Evolutionary conservation across 2,329 filamentous ascomycete species (phyloP), one percentile per base, ranked within the genome.

Genomic region (Fusarium lyarnte): DNA sequence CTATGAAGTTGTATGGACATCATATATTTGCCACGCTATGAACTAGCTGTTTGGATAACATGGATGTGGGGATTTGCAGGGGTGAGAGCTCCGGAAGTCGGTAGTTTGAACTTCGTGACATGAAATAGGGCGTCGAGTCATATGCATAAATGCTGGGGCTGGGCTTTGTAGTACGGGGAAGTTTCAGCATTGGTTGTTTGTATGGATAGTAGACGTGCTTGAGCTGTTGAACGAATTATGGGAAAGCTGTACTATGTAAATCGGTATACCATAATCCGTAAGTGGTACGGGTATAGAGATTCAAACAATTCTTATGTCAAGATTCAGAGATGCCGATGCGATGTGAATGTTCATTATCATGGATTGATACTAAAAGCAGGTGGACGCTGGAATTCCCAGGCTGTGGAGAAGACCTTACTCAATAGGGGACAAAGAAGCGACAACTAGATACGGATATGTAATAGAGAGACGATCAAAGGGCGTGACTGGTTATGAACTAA

Each of bases 401-500:
- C 39, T 62, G 69, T 70, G 69, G 69, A 53, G 70, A 66, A 58
- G 61, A 58, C 55, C 25, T 47, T 61, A 46, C 47, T 52, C 46
- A 62, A 67, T 46, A 31, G 19, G 63, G 63, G 42, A 68, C 41
- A 63, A 62, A 62, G 66, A 70, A 67, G 29, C 45, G 61, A 71
- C 52, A 35, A 35, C 31, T 19, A 51, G 36, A 45, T 39, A 51
- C 27, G 27, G 64, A 69, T 68, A 68, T 42, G 64, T 45, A 51
- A 63, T 59, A 49, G 52, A 49, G 38, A 41, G 29, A 52, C 33
- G n/a, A 23, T 33, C 8, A 63, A 62, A 58, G 63, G 58, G 43
- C 57, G 57, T 63, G 33, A 45, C 53, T 63, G 38, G 31, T 36
- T 63, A 39, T 39, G 14, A 41, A 66, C 38, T 51, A 33, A 41